These are phyloP conservation scores for Nicotiana tabacum DNA, from an alignment of 257 asterid genomes.

Conservation along the genomic window DNA sequence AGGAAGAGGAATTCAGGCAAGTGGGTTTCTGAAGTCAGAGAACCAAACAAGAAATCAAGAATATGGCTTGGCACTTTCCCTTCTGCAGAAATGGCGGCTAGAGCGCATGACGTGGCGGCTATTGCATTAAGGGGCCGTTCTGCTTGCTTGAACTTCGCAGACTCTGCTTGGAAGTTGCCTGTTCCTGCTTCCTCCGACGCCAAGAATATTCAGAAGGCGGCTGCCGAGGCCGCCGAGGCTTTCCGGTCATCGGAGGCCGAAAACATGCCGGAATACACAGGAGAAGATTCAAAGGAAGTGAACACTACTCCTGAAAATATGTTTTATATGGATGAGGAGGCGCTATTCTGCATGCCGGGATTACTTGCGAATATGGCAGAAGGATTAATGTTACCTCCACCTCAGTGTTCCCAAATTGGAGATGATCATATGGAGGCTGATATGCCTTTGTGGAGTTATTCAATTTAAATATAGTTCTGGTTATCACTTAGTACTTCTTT, in stretches of 20 bases:
- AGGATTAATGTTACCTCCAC: no score
- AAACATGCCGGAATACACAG: no score
- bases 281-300: no score
- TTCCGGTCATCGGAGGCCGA: no score
- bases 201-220: no score
- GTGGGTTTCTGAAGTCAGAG: constrained; percentile 71
- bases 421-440: constrained; percentile 20
- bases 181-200: constrained; percentile 38
- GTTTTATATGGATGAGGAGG: no score
- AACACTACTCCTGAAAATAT: no score
- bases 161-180: constrained; percentile 47
- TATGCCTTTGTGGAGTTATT: constrained; percentile 47
- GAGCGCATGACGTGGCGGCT: constrained; percentile 75
- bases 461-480: constrained; percentile 1
- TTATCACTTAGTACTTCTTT: no score
- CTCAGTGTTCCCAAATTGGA: not conserved
- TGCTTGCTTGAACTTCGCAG: constrained; percentile 61
- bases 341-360: no score
- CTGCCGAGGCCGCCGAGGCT: no score
- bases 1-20: constrained; percentile 45
- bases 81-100: constrained; percentile 68
- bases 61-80: constrained; percentile 74
- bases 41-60: constrained; percentile 55
- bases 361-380: no score
- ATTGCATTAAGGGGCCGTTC: constrained; percentile 44